A percentile compares a stretch with the other conserved stretches of the same genome.
These are phyloP conservation scores for Yamadazyma akitaensis DNA, from an alignment of 805 yeast species.

Conservation along the genomic window DNA sequence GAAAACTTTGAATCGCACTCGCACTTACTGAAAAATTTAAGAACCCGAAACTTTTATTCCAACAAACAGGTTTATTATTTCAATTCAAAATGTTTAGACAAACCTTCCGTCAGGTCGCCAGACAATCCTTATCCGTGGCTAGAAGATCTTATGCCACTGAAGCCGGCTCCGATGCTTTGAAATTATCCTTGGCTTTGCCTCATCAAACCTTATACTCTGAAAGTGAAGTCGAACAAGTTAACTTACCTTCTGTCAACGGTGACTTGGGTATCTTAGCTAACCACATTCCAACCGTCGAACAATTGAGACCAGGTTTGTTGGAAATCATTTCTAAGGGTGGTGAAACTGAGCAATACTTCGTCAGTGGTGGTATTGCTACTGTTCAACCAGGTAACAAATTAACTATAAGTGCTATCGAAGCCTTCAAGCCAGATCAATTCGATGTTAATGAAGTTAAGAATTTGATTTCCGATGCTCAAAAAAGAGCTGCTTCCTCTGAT, in stretches of 20 bases:
- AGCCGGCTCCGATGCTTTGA: conserved; percentile 63
- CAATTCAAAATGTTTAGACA: conserved; percentile 54
- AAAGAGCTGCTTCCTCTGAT: conserved; percentile 79
- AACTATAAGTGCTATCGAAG: conserved; percentile 92
- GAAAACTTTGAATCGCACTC: conserved; percentile 6
- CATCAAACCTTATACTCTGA: conserved; percentile 66
- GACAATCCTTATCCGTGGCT: conserved; percentile 53
- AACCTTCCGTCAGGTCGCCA: conserved; percentile 57
- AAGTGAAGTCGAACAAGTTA: conserved; percentile 68
- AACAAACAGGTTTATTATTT: conserved; percentile 1
- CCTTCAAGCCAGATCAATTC: conserved; percentile 86
- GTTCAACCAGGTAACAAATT: conserved; percentile 92
- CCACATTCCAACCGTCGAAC: conserved; percentile 97
- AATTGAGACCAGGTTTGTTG: conserved; percentile 92
- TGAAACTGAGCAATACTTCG: conserved; percentile 77
- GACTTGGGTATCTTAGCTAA: conserved; percentile 95
- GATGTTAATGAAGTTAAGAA: conserved; percentile 74
- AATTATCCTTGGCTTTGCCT: conserved; percentile 88
- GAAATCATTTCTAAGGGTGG: conserved; percentile 79
- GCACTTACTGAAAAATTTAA: conserved; percentile 10
- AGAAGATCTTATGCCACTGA: conserved; percentile 92
- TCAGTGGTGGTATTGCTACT: conserved; percentile 94
- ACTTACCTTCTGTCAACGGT: conserved; percentile 93
- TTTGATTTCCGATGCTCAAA: conserved; percentile 89
- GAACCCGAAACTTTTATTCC: conserved; percentile 12